Evolutionary conservation across 306 rosid genomes (phyloP), one percentile per base, ranked within the genome.

Genomic region (Cucumis cinereus): DNA sequence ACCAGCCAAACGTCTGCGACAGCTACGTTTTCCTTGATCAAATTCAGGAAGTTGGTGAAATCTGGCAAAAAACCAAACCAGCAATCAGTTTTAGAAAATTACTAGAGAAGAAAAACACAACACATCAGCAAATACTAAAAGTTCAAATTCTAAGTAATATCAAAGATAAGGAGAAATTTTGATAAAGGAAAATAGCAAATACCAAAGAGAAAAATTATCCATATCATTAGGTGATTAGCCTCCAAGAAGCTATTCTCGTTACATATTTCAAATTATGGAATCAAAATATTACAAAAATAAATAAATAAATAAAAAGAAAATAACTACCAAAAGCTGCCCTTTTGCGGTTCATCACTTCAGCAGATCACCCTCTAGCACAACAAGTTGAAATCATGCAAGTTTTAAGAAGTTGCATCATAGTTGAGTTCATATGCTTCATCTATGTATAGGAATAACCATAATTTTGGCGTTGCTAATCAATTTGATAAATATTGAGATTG

Each of bases 1-100:
- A 73, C 97, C 98, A 47, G 98, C 97, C 54, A 93, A 79, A 47
- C 98, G 96, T 81, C 97, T 81, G 54, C 98, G 93, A 77, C 98
- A 93, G 76, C 98, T 93, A 70, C 98, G 89, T 80, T 91, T 93
- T 50, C 96, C 96, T 87, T 86, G 93, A 83, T 93, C 98, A 85
- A 93, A 93, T 77, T 93, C 98, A 23, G 93, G 82, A 79, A 93
- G 97, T 79, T 79, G 94, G 78, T 93, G 98, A 84, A 93, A 93
- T 70, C 98, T 93, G 96, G 36, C 13, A 55, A 74, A 74, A 74
- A 74, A 36, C 64, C 49, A 54, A 74, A 35, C 20, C 33, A 38
- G 66, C 53, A 55, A 55, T 74, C 66, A 74, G 52, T 74, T 53
- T n/a, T 35, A 55, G 63, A 33, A 58, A 74, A 71, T 9, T 43